phyloP scores from a whole-genome alignment of 495 filamentous ascomycete species.

The Trichoderma erinaceum region DNA sequence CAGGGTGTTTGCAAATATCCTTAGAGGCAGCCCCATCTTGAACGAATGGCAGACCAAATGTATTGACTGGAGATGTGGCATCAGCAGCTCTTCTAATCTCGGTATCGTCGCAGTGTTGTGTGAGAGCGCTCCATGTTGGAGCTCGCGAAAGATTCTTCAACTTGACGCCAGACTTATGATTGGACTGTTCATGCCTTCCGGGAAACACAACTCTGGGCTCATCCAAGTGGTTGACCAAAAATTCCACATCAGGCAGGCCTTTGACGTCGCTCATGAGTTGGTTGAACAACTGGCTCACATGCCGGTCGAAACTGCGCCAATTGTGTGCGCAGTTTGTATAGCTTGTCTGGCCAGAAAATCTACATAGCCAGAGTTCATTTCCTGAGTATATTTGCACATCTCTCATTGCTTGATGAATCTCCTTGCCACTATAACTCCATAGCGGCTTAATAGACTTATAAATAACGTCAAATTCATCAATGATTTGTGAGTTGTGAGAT shows the following conservation, averaged over 20 bases:
- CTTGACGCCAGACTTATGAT: too few species aligned
- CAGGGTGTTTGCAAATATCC: constrained; percentile 17
- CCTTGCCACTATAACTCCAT: constrained; percentile 22
- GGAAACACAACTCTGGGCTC: constrained; percentile 57
- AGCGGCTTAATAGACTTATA: constrained; percentile 25
- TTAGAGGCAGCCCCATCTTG: constrained; percentile 7
- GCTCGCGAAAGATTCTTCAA: too few species aligned
- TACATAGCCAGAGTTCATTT: not conserved
- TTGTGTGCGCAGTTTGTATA: constrained; percentile 20
- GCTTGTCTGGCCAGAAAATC: not conserved
- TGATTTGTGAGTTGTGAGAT: constrained; percentile 50
- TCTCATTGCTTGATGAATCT: constrained; percentile 18
- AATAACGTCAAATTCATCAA: constrained; percentile 64
- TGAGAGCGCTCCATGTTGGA: not conserved
- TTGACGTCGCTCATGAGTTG: not conserved
- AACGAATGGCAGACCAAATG: constrained; percentile 16
- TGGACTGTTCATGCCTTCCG: too few species aligned
- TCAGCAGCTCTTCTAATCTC: not conserved
- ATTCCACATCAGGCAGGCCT: constrained; percentile 65
- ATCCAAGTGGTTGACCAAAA: constrained; percentile 66
- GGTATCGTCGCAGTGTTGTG: not conserved
- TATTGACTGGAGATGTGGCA: too few species aligned
- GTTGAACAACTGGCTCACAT: constrained; percentile 5
- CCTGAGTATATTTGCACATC: not conserved
- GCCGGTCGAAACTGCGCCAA: constrained; percentile 22